phyloP scores from a whole-genome alignment of 805 yeast species.

The Metschnikowia gelsemii region DNA sequence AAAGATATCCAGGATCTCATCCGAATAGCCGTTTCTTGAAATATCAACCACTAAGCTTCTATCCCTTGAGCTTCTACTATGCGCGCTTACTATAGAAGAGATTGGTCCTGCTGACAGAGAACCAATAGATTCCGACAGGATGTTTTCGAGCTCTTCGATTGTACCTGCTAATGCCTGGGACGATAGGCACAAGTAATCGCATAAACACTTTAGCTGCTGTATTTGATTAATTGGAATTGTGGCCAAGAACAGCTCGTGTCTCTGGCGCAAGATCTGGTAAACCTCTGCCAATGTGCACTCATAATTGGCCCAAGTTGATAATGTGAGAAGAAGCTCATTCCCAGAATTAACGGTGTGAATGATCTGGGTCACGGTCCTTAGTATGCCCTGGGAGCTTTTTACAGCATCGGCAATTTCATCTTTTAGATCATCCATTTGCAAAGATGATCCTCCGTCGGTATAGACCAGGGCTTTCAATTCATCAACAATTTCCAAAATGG shows the following conservation, averaged over 20 bases:
- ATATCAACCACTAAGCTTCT: conserved; percentile 3
- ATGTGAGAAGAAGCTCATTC: conserved; percentile 3
- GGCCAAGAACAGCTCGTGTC: conserved; percentile 5
- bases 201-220: not conserved
- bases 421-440: conserved; percentile 4
- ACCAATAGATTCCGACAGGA: conserved; percentile 1
- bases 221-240: conserved; percentile 5
- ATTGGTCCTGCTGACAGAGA: conserved; percentile 1
- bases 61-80: not conserved
- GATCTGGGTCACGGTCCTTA: not conserved
- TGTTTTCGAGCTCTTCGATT: conserved; percentile 4
- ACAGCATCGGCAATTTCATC: conserved; percentile 3
- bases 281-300: conserved; percentile 9
- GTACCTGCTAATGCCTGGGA: conserved; percentile 6
- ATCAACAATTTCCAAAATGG: conserved; percentile 2
- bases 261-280: not conserved
- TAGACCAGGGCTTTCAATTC: conserved; percentile 7
- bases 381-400: not conserved
- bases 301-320: conserved; percentile 7
- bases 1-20: not conserved
- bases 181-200: not conserved
- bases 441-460: conserved; percentile 3
- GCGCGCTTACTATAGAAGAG: conserved; percentile 1
- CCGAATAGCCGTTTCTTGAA: not conserved
- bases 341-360: conserved; percentile 5